Evolutionary conservation across 73 alveolate species (phyloP).

Genomic region (Tetrahymena thermophila): DNA sequence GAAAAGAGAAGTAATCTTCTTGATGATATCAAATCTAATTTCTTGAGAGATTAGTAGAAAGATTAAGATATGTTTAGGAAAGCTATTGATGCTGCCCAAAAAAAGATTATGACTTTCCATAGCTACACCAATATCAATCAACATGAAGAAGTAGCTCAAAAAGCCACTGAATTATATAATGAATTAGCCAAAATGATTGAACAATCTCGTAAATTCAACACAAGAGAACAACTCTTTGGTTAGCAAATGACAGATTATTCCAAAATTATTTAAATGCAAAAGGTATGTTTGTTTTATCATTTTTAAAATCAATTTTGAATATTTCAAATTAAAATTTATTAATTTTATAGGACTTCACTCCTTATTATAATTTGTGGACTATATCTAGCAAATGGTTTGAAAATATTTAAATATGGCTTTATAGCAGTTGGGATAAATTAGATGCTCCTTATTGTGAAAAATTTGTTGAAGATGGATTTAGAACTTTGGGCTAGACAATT

Average conservation of each 20-base stretch:
- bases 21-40: conserved; percentile 87
- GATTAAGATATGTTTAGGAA: conserved; percentile 91
- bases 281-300: too few species aligned
- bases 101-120: conserved; percentile 87
- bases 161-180: conserved; percentile 79
- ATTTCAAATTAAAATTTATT: neutral
- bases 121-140: conserved; percentile 80
- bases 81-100: conserved; percentile 78
- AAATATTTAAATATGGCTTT: conserved; percentile 49
- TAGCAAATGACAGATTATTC: conserved; percentile 92
- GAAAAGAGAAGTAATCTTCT: conserved; percentile 77
- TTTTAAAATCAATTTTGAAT: neutral
- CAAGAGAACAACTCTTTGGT: conserved; percentile 88
- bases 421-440: conserved; percentile 48
- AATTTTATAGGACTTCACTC: conserved; percentile 43
- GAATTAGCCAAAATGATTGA: conserved; percentile 85
- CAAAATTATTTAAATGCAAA: conserved; percentile 74
- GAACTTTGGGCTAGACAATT: conserved; percentile 44
- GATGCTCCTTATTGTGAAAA: conserved; percentile 56
- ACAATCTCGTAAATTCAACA: conserved; percentile 82
- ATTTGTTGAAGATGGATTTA: conserved; percentile 52
- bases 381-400: conserved; percentile 54
- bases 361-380: conserved; percentile 58
- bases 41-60: conserved; percentile 81
- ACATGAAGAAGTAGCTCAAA: conserved; percentile 79